Base-by-base conservation (phyloP, 2,329 filamentous ascomycete genomes). In the Botryotinia narcissicola region DNA sequence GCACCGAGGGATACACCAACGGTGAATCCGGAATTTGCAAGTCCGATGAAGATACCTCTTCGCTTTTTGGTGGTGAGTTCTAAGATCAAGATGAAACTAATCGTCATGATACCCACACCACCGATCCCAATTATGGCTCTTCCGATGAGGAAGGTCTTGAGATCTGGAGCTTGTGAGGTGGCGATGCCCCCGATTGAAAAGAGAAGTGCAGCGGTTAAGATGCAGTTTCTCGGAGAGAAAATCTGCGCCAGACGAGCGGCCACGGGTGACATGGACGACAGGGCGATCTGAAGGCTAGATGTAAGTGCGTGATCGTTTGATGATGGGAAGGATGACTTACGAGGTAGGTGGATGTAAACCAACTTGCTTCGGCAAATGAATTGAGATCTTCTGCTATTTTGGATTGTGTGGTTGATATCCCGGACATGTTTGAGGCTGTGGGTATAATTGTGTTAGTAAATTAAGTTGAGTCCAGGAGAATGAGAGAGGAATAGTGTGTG, bases 321-420 rank as follows among this genome's bases (percentile, higher is more conserved):
- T 70, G 25, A 22, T 42, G n/a, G 20, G 40, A 70, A 32, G n/a
- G 59, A 22, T n/a, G 61, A 70, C 75, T 72, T 80, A 85, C 84
- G 81, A 96, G 85, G 80, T 93, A 97, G 3, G 91, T 86, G 46
- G 92, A 93, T 12, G 92, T 94, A 80, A 96, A 94, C 93, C 93
- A 97, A 81, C 89, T 92, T 51, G 90, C 90, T 72, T 89, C 84
- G 73, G 90, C 89, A 78, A 93, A 94, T 1, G 92, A 89, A 81
- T 93, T 86, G 2, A 97, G 85, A 76, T 95, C 93, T 12, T 87
- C 87, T 3, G 93, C 93, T 76, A 97, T 93, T 68, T 86, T 86
- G 12, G 91, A 93, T 82, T 96, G 93, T 2, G 92, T 92, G 73
- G 94, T 95, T 9, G 92, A 93, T 80, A 97, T 90, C 77, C 93